Base-by-base conservation (phyloP, 108 stramenopile species). In the Chaetoceros muelleri region DNA sequence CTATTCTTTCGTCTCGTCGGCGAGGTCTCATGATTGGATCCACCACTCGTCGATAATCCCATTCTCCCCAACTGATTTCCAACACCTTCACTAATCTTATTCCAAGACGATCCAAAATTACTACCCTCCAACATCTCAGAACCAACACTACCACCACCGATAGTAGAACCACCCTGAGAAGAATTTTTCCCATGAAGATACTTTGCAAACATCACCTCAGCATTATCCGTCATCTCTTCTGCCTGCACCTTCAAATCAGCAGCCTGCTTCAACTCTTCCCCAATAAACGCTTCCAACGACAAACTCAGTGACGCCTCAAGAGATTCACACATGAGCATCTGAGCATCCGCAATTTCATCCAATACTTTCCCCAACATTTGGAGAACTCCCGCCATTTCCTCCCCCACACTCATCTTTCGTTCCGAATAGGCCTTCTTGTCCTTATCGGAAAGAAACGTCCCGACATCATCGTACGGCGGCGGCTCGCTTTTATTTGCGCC, bases 341-440 rank as follows among this genome's bases (percentile, higher is more conserved):
- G 90, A 1, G 86, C 84, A 61, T 80, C 72, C 17, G 90, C 84
- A 30, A 88, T 69, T 57, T 85, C 84, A 31, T 93, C 87, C 40
- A 91, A 61, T 60, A 90, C 84, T 24, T 75, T 71, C 16, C 79
- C 79, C 52, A 87, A 60, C 24, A 74, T 58, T 22, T 61, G 61
- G 3, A 87, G 52, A 0, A 79, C 64, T 40, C 61, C 65, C 21
- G 66, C 67, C 83, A 87, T 87, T 52, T 91, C 85, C 17, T 75
- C 78, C 0, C 87, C 87, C 7, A 90, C 67, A 13, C 78, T 74
- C 48, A 69, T 56, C 53, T 66, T 53, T 10, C 87, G 47, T 26
- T 69, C 62, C 55, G 61, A 57, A 77, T 55, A 22, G 49, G 8
- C 16, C 24, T 29, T 29, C 25, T 27, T 54, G 16, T 54, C 53